A percentile compares a stretch with the other conserved stretches of the same genome.
phyloP scores from a whole-genome alignment of 139 green algal species.

The Coccomyxa sp. region DNA sequence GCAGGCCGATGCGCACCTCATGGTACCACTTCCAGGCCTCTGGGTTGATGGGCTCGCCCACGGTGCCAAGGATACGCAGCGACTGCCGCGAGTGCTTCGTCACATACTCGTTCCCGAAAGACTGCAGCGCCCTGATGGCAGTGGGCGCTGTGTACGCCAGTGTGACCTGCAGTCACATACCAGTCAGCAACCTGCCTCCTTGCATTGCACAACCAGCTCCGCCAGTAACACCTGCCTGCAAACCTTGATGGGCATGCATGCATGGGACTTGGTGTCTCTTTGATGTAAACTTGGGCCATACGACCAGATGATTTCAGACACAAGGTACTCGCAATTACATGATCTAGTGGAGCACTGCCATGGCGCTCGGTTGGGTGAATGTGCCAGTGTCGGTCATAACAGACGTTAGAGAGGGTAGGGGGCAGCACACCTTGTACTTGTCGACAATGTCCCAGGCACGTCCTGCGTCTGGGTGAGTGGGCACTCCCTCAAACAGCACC shows the following conservation, averaged over 20 bases:
- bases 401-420: no score
- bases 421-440: conserved; percentile 63
- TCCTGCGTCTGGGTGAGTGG: conserved; percentile 77
- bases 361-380: no score
- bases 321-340: no score
- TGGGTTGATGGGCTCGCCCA: conserved; percentile 98
- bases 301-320: no score
- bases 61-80: conserved; percentile 84
- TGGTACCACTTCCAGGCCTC: conserved; percentile 95
- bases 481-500: conserved; percentile 92
- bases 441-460: conserved; percentile 90
- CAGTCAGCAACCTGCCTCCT: neutral
- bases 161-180: conserved; percentile 36
- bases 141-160: conserved; percentile 96
- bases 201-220: neutral
- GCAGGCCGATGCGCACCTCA: conserved; percentile 34
- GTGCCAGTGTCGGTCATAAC: no score
- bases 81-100: conserved; percentile 36
- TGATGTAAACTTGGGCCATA: no score
- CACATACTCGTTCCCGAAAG: conserved; percentile 66
- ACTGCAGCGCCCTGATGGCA: conserved; percentile 85
- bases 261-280: no score
- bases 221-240: neutral
- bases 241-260: neutral
- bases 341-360: no score